These are phyloP conservation scores for Coccinonectria pachysandricola DNA, from an alignment of 2,329 filamentous ascomycete genomes.

Conservation along the genomic window DNA sequence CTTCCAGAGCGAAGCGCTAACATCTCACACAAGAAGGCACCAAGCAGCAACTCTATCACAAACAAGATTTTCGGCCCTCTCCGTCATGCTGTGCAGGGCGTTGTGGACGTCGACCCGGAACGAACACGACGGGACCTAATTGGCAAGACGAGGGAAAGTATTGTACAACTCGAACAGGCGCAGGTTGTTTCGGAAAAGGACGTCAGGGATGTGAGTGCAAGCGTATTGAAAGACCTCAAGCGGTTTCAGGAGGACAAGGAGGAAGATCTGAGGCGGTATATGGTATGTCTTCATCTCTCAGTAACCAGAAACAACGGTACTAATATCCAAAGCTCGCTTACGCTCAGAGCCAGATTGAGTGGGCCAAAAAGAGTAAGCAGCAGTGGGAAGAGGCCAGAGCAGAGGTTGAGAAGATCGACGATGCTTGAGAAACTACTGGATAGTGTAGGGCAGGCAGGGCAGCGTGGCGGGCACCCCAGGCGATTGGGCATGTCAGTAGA, in stretches of 20 bases:
- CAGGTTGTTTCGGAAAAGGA: slow-evolving; percentile 81
- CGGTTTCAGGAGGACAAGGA: slow-evolving; percentile 94
- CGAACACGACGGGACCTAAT: slow-evolving; percentile 85
- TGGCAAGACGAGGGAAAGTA: slow-evolving; percentile 85
- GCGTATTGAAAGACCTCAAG: slow-evolving; percentile 80
- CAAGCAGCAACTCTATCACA: slow-evolving; percentile 83
- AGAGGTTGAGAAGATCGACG: slow-evolving; percentile 81
- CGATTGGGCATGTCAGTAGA: too few relatives aligned
- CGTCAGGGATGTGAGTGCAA: slow-evolving; percentile 83
- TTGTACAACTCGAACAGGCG: slow-evolving; percentile 81
- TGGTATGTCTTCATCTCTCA: slow-evolving; percentile 53
- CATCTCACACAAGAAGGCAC: slow-evolving; percentile 61
- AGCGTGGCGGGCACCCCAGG: too few relatives aligned
- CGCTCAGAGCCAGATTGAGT: slow-evolving; percentile 85
- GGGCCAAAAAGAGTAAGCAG: slow-evolving; percentile 81
- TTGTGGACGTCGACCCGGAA: slow-evolving; percentile 93
- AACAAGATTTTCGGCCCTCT: slow-evolving; percentile 91
- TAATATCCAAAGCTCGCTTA: slow-evolving; percentile 62
- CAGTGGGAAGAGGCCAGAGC: slow-evolving; percentile 85
- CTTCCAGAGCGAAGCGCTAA: slow-evolving; percentile 44
- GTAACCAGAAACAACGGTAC: slow-evolving; percentile 2
- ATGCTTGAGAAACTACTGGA: too few relatives aligned
- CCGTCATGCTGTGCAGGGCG: slow-evolving; percentile 89
- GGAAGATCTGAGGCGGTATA: slow-evolving; percentile 84
- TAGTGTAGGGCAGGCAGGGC: too few relatives aligned